phyloP scores from a whole-genome alignment of 2,329 filamentous ascomycete genomes.

The Colletotrichum karsti region DNA sequence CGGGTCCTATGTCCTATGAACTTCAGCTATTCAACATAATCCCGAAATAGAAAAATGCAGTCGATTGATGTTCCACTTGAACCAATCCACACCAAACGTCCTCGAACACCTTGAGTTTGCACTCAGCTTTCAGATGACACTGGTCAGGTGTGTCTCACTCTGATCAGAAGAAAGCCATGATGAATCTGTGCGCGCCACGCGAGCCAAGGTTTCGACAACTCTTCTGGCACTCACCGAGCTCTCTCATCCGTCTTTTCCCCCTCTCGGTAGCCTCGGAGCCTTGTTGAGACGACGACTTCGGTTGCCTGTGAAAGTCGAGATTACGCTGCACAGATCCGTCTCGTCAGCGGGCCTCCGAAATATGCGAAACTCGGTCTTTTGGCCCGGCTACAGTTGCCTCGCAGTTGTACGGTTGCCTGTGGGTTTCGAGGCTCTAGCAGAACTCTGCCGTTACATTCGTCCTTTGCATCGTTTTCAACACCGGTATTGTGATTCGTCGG shows the following conservation, averaged over 20 bases:
- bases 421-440: too few species aligned
- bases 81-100: neutral
- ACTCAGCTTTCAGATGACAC: slow-evolving; percentile 10
- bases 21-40: neutral
- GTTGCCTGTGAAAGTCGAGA: neutral
- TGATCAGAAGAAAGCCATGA: neutral
- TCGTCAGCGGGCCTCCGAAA: neutral
- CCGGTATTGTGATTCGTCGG: neutral
- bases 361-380: neutral
- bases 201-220: neutral
- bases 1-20: too few species aligned
- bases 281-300: neutral
- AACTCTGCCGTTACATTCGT: too few species aligned
- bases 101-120: neutral
- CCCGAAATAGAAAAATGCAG: neutral
- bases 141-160: neutral
- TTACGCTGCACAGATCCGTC: neutral
- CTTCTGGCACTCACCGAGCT: neutral
- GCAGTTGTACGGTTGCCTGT: too few species aligned
- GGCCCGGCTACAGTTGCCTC: neutral
- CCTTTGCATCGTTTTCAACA: neutral
- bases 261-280: slow-evolving; percentile 3
- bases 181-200: neutral
- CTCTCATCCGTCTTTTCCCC: neutral
- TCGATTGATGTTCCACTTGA: neutral